Percentiles rank a stretch among this genome's conserved stretches.
Conservation (phyloP, 1,284 basidiomycete species). For the Volvariella surrecta region DNA sequence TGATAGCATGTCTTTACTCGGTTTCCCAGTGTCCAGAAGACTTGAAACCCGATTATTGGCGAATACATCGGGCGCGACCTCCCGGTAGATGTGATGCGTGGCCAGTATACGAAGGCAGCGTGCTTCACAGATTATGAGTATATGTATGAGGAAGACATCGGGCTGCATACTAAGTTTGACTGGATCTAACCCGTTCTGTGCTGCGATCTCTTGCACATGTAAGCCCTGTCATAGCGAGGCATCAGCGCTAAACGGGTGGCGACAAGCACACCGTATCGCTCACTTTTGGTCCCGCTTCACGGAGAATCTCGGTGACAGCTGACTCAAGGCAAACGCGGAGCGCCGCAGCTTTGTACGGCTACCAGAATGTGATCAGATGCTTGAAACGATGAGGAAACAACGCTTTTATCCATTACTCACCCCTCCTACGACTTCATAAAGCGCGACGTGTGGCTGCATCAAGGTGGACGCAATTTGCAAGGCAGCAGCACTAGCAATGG, state of each 20-base stretch:
- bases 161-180: slow-evolving; percentile 22
- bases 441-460: slow-evolving; percentile 19
- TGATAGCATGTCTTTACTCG: slow-evolving; percentile 19
- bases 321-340: slow-evolving; percentile 21
- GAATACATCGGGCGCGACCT: slow-evolving; percentile 33
- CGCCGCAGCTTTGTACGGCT: slow-evolving; percentile 15
- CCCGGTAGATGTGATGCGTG: slow-evolving; percentile 31
- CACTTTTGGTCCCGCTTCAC: slow-evolving; percentile 27
- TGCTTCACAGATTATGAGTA: slow-evolving; percentile 25
- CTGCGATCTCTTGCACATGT: slow-evolving; percentile 26
- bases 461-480: slow-evolving; percentile 27
- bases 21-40: slow-evolving; percentile 31
- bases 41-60: slow-evolving; percentile 32
- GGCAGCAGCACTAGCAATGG: slow-evolving; percentile 25
- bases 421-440: slow-evolving; percentile 19
- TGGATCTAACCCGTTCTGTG: slow-evolving; percentile 19
- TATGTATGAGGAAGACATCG: neutral
- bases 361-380: neutral
- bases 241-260: neutral
- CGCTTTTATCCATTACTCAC: slow-evolving; percentile 16
- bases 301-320: slow-evolving; percentile 27
- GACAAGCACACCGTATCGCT: neutral
- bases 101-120: slow-evolving; percentile 25
- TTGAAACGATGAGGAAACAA: slow-evolving; percentile 5
- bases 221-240: slow-evolving; percentile 17